These are phyloP conservation scores for Coffea canephora DNA, from an alignment of 257 asterid species.

Conservation along the genomic window DNA sequence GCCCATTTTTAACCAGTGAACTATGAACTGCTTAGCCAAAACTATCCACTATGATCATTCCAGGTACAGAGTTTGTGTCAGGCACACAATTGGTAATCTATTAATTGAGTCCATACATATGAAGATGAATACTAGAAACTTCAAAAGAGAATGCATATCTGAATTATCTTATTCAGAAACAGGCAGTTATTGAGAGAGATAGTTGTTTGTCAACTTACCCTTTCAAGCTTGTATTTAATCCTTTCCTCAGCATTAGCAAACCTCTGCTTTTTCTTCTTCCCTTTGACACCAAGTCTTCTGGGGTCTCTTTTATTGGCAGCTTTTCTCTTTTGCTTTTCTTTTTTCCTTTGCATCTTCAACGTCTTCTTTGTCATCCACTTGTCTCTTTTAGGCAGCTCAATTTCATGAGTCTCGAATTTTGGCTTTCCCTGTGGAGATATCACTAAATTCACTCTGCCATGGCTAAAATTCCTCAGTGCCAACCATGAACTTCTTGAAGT, in stretches of 20 bases:
- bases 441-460: conserved; percentile 62
- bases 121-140: no score
- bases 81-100: no score
- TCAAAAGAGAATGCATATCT: no score
- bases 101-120: no score
- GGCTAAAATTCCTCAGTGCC: conserved; percentile 47
- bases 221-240: conserved; percentile 72
- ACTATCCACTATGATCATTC: no score
- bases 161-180: no score
- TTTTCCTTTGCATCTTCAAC: conserved; percentile 61
- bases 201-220: conserved; percentile 8
- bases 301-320: conserved; percentile 86
- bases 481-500: conserved; percentile 21
- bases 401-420: conserved; percentile 65
- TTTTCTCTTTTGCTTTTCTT: conserved; percentile 70
- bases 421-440: conserved; percentile 74
- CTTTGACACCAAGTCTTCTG: conserved; percentile 65
- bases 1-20: no score
- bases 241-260: conserved; percentile 82
- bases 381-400: conserved; percentile 79
- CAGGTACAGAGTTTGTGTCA: no score
- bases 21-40: no score
- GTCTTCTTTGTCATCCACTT: conserved; percentile 82
- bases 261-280: conserved; percentile 55
- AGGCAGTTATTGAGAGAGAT: background rate